Evolutionary conservation across 768 basidiomycete genomes (phyloP).

Genomic region (Agrocybe praecox): DNA sequence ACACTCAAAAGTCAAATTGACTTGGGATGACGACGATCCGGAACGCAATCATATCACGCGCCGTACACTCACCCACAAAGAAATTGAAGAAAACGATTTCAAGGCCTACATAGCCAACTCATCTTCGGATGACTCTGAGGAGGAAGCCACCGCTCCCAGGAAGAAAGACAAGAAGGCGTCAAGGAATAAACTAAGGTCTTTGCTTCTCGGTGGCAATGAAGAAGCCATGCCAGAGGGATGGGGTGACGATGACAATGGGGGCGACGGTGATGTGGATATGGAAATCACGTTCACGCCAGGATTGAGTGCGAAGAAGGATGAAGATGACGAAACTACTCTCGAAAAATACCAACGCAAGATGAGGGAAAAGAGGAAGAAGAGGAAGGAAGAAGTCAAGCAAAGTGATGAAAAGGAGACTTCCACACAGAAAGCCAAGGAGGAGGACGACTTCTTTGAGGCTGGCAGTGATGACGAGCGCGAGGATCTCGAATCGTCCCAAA

Average conservation of each 20-base stretch:
- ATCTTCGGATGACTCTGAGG: slow-evolving; percentile 60
- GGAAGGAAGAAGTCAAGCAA: slow-evolving; percentile 53
- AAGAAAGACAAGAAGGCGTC: slow-evolving; percentile 44
- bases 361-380: slow-evolving; percentile 84
- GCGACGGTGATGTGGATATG: slow-evolving; percentile 71
- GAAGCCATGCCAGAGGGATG: slow-evolving; percentile 85
- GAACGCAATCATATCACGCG: slow-evolving; percentile 82
- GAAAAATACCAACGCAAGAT: slow-evolving; percentile 89
- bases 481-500: slow-evolving; percentile 10
- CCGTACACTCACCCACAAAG: slow-evolving; percentile 74
- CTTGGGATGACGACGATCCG: slow-evolving; percentile 98
- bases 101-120: slow-evolving; percentile 75
- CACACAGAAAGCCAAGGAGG: slow-evolving; percentile 25
- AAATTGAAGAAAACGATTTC: slow-evolving; percentile 93
- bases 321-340: slow-evolving; percentile 81
- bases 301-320: slow-evolving; percentile 55
- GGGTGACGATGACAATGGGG: slow-evolving; percentile 50
- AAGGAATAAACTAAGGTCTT: slow-evolving; percentile 72
- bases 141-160: slow-evolving; percentile 21
- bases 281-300: slow-evolving; percentile 95
- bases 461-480: slow-evolving; percentile 41
- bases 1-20: slow-evolving; percentile 96
- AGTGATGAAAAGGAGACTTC: slow-evolving; percentile 22
- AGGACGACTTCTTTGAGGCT: slow-evolving; percentile 82
- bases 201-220: slow-evolving; percentile 69